A percentile compares a stretch with the other conserved stretches of the same genome.
Evolutionary conservation across 441 rosid species (phyloP).

Genomic region (Pelargonium fulgidum): DNA sequence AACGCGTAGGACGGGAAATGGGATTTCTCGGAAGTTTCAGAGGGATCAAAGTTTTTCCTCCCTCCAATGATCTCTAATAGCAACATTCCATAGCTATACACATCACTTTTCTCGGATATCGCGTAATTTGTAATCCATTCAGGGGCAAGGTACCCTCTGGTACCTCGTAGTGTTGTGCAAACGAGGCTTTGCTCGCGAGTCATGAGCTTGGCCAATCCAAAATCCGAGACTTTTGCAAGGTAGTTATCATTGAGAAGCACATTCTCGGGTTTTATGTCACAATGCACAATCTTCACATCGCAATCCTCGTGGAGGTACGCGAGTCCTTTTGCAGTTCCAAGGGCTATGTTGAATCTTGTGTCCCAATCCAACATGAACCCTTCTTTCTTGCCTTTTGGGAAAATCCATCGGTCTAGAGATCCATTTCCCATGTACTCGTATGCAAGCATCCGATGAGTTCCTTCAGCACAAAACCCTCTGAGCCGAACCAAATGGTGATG

Average conservation of each 20-base stretch:
- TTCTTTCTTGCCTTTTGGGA: conserved; percentile 35
- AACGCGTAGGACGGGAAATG: conserved; percentile 83
- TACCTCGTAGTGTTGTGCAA: conserved; percentile 83
- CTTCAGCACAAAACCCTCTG: conserved; percentile 86
- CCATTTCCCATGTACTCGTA: conserved; percentile 82
- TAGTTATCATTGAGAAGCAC: conserved; percentile 71
- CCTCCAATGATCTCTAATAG: conserved; percentile 85
- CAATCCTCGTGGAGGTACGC: conserved; percentile 93
- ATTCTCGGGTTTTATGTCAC: conserved; percentile 93
- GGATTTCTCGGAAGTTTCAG: conserved; percentile 62
- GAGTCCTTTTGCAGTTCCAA: conserved; percentile 87
- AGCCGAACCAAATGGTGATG: conserved; percentile 83
- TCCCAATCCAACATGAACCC: conserved; percentile 59
- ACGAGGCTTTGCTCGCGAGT: conserved; percentile 87
- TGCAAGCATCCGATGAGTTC: conserved; percentile 71
- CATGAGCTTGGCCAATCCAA: conserved; percentile 92
- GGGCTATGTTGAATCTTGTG: conserved; percentile 67
- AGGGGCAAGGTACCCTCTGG: conserved; percentile 90
- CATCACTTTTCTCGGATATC: conserved; percentile 90
- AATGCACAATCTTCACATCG: conserved; percentile 70
- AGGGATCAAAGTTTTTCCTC: conserved; percentile 63
- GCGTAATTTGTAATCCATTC: conserved; percentile 95
- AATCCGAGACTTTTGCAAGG: conserved; percentile 85
- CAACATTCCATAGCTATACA: conserved; percentile 88
- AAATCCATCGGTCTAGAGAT: conserved; percentile 87